Evolutionary conservation across 2,329 filamentous ascomycete genomes (phyloP).

Genomic region (Plenodomus tracheiphilus): DNA sequence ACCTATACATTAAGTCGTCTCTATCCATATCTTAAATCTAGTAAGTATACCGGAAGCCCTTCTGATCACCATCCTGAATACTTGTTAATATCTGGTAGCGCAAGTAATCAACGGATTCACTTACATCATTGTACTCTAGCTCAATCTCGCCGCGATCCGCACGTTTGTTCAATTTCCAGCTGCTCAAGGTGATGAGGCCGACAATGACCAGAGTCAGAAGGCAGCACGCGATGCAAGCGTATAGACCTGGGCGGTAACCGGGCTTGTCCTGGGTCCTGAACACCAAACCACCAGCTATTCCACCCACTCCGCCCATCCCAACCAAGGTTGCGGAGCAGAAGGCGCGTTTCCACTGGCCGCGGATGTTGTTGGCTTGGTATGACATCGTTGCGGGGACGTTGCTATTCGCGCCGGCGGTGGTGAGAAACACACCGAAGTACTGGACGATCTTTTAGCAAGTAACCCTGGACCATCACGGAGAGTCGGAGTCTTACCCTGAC

Average conservation of each 20-base stretch:
- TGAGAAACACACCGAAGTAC: slow-evolving; percentile 76
- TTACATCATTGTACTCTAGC: slow-evolving; percentile 45
- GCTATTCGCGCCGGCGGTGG: slow-evolving; percentile 75
- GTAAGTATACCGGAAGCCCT: slow-evolving; percentile 41
- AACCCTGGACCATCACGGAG: not conserved
- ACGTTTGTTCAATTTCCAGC: slow-evolving; percentile 41
- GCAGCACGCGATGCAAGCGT: slow-evolving; percentile 45
- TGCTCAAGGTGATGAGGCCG: slow-evolving; percentile 34
- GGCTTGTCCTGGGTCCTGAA: slow-evolving; percentile 58
- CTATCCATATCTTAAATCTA: not conserved
- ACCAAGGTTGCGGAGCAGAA: slow-evolving; percentile 77
- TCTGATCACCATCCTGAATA: slow-evolving; percentile 34
- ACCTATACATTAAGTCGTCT: not conserved
- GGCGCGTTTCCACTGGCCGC: slow-evolving; percentile 86
- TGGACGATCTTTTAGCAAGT: not conserved
- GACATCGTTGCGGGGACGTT: slow-evolving; percentile 76
- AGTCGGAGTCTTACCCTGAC: slow-evolving; percentile 48
- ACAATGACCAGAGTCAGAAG: slow-evolving; percentile 43
- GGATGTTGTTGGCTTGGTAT: slow-evolving; percentile 86
- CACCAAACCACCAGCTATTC: slow-evolving; percentile 74
- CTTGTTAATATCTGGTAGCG: slow-evolving; percentile 12
- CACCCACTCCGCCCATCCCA: slow-evolving; percentile 75
- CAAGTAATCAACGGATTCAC: slow-evolving; percentile 7
- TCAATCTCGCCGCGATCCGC: slow-evolving; percentile 48
- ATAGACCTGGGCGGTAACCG: slow-evolving; percentile 42